phyloP scores from a whole-genome alignment of 768 basidiomycete species.

The Neoboletus brunneissimus region DNA sequence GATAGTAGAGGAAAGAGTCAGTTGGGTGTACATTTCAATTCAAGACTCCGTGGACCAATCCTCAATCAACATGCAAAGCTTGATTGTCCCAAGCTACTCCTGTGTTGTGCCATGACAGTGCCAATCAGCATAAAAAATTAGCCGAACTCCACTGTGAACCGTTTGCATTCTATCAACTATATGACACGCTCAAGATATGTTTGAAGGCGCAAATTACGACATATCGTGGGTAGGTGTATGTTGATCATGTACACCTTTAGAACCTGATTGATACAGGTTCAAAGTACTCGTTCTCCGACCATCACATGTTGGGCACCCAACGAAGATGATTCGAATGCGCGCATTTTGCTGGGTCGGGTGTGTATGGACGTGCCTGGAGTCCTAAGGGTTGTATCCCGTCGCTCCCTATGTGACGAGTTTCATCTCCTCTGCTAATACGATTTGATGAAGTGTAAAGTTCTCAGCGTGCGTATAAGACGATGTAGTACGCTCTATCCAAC shows the following conservation, averaged over 20 bases:
- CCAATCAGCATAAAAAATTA: not conserved
- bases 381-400: not conserved
- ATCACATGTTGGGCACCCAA: not conserved
- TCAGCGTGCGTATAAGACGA: not conserved
- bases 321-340: not conserved
- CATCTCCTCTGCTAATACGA: not conserved
- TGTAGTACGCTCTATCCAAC: not conserved
- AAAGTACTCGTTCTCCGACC: not conserved
- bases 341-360: not conserved
- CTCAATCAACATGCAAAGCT: not conserved
- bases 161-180: not conserved
- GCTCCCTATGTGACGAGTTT: not conserved
- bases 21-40: not conserved
- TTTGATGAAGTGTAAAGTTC: not conserved
- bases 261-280: not conserved
- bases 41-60: not conserved
- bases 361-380: not conserved
- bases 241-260: not conserved
- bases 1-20: not conserved
- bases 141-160: not conserved
- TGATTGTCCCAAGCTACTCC: too few relatives aligned
- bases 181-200: not conserved
- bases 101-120: not conserved
- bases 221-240: not conserved
- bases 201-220: not conserved